Evolutionary conservation across 257 asterid genomes (phyloP).

Genomic region (Primulina huaijiensis): DNA sequence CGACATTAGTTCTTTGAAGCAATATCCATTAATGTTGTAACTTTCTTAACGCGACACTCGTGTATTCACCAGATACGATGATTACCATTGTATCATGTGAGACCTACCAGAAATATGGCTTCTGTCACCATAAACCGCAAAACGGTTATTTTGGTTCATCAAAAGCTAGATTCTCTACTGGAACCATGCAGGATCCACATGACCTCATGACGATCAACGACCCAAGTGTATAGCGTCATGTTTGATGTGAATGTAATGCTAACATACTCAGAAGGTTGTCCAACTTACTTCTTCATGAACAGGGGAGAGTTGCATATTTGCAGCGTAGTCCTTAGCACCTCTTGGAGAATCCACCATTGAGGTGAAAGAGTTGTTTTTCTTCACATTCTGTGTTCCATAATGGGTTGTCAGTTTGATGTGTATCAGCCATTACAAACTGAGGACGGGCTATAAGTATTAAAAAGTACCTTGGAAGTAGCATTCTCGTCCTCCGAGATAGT

Average conservation of each 20-base stretch:
- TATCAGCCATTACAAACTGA: neutral
- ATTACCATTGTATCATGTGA: neutral
- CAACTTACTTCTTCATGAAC: constrained; percentile 66
- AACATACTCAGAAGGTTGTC: neutral
- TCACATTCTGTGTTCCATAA: constrained; percentile 22
- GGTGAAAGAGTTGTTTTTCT: constrained; percentile 31
- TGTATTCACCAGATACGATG: too few species aligned
- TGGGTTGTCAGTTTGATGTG: neutral
- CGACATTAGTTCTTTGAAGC: neutral
- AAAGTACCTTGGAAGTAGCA: constrained; percentile 29
- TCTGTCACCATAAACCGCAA: neutral
- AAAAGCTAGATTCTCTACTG: neutral
- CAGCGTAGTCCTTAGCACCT: constrained; percentile 10
- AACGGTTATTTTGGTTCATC: neutral
- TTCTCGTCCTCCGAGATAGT: constrained; percentile 48
- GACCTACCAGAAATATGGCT: neutral
- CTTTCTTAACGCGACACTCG: neutral
- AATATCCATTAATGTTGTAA: neutral
- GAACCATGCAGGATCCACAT: neutral
- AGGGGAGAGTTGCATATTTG: constrained; percentile 44
- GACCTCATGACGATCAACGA: neutral
- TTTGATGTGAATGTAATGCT: neutral
- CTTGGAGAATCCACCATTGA: constrained; percentile 28
- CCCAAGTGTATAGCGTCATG: neutral
- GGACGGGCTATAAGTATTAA: neutral